These are phyloP conservation scores for Golubevia pallescens DNA, from an alignment of 1,284 basidiomycete species.

Conservation along the genomic window DNA sequence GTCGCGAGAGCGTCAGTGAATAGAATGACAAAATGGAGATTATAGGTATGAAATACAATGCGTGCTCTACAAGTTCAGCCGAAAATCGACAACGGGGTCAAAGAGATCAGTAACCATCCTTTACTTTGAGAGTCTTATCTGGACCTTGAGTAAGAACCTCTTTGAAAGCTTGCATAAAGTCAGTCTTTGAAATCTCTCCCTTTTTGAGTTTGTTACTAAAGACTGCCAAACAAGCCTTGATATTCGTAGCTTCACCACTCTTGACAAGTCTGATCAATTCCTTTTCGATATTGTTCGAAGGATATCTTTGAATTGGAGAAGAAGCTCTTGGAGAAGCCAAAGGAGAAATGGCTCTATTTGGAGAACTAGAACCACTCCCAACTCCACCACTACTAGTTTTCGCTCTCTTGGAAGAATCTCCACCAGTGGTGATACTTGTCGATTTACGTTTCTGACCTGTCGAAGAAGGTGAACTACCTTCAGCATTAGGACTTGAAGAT, in stretches of 20 bases:
- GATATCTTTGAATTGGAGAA: constrained; percentile 19
- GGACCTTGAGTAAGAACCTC: constrained; percentile 42
- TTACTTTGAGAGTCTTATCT: constrained; percentile 45
- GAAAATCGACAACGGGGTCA: too few species aligned
- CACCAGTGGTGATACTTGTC: constrained; percentile 16
- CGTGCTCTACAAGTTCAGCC: too few species aligned
- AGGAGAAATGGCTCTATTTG: constrained; percentile 6
- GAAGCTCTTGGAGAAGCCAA: constrained; percentile 13
- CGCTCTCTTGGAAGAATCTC: constrained; percentile 30
- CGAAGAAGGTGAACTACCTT: constrained; percentile 1
- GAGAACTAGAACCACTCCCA: constrained; percentile 16
- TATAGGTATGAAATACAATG: too few species aligned
- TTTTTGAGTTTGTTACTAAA: constrained; percentile 48
- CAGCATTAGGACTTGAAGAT: constrained; percentile 21
- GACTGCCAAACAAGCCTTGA: constrained; percentile 46
- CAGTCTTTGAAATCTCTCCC: constrained; percentile 46
- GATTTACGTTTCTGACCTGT: constrained; percentile 29
- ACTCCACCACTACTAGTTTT: constrained; percentile 24
- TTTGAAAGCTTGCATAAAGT: constrained; percentile 41
- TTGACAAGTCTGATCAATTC: constrained; percentile 45
- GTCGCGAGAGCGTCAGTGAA: too few species aligned
- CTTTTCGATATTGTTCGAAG: constrained; percentile 31
- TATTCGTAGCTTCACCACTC: constrained; percentile 34
- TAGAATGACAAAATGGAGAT: too few species aligned
- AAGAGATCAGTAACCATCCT: constrained; percentile 23